Percentiles rank a stretch among this genome's conserved stretches.
Conservation (phyloP, 108 stramenopile species). For the Schizochytrium sp. region DNA sequence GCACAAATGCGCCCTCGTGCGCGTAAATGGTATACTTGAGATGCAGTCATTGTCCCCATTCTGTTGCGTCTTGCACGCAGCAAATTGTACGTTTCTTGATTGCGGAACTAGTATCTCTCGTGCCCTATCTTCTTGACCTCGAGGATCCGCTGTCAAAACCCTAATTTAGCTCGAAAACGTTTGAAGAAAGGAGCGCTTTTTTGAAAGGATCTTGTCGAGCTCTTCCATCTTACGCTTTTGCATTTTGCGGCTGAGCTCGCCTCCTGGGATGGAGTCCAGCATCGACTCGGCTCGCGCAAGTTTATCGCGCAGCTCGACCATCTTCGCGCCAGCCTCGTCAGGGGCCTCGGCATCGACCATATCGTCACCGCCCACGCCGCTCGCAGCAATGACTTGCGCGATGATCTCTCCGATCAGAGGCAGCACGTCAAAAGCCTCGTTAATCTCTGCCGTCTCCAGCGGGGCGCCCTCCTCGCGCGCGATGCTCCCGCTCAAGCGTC, state of each 20-base stretch:
- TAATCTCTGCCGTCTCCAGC: not conserved
- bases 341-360: not conserved
- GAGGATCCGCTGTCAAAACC: not conserved
- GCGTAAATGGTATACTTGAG: too few relatives aligned
- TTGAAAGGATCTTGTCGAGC: not conserved
- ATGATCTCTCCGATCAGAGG: not conserved
- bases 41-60: too few relatives aligned
- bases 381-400: not conserved
- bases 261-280: not conserved
- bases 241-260: not conserved
- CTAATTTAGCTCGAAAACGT: not conserved
- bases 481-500: too few relatives aligned
- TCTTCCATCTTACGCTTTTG: not conserved
- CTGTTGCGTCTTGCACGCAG: too few relatives aligned
- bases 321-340: not conserved
- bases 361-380: not conserved
- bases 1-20: too few relatives aligned
- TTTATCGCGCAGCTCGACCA: not conserved
- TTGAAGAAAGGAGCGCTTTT: not conserved
- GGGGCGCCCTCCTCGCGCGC: not conserved
- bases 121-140: not conserved
- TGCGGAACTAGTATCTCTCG: not conserved
- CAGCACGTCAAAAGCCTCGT: conserved; percentile 13
- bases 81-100: not conserved
- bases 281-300: not conserved